A percentile compares a stretch with the other conserved stretches of the same genome.
These are phyloP conservation scores for Malus sieversii DNA, from an alignment of 306 rosid genomes.

Conservation along the genomic window DNA sequence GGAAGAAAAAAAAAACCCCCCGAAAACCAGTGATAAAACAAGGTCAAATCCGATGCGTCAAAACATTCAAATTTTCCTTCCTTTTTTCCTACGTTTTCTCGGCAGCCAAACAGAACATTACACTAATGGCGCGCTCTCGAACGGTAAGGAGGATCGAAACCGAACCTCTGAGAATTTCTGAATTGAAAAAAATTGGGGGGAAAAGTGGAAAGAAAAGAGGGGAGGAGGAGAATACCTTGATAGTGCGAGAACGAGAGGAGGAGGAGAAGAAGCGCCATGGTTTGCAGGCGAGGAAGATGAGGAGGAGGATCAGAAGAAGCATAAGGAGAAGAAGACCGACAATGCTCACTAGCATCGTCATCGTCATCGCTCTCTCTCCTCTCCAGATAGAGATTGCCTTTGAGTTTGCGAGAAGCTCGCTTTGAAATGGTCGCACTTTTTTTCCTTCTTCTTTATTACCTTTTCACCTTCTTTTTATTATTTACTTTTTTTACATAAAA, in stretches of 20 bases:
- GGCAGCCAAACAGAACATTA: constrained; percentile 22
- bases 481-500: not conserved
- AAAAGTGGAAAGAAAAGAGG: not conserved
- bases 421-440: constrained; percentile 65
- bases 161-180: not conserved
- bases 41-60: constrained; percentile 1
- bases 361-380: constrained; percentile 48
- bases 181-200: not conserved
- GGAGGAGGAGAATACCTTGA: constrained; percentile 36
- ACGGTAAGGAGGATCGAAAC: not conserved
- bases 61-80: constrained; percentile 3
- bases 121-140: not conserved
- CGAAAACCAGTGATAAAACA: not conserved
- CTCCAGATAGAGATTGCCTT: constrained; percentile 39
- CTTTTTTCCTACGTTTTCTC: constrained; percentile 6
- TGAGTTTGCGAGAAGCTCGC: constrained; percentile 75
- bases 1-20: not conserved
- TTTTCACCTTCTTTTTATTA: not conserved
- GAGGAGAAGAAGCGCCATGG: constrained; percentile 89
- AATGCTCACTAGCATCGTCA: constrained; percentile 61
- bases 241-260: constrained; percentile 37
- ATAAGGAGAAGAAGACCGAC: constrained; percentile 64
- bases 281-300: constrained; percentile 67
- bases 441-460: not conserved
- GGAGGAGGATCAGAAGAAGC: constrained; percentile 70